A percentile compares a stretch with the other conserved stretches of the same genome.
Evolutionary conservation across 2,329 filamentous ascomycete species (phyloP).

Genomic region (Rutstroemia sydowiana): DNA sequence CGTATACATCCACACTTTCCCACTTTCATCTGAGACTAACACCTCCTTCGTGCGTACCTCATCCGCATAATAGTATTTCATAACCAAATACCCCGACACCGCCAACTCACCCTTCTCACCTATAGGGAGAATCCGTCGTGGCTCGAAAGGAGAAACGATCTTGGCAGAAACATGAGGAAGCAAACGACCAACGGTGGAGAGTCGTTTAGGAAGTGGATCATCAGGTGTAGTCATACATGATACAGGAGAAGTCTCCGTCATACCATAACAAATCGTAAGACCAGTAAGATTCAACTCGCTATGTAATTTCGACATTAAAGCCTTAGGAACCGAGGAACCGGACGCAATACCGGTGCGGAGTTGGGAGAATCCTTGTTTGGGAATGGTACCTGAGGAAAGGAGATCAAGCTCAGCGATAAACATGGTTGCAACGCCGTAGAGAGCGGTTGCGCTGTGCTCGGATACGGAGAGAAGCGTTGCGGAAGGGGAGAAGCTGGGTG

Average conservation of each 20-base stretch:
- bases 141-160: slow-evolving; percentile 64
- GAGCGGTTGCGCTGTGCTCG: slow-evolving; percentile 45
- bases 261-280: slow-evolving; percentile 77
- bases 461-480: slow-evolving; percentile 45
- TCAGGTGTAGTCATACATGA: slow-evolving; percentile 61
- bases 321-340: slow-evolving; percentile 74
- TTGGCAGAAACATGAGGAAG: slow-evolving; percentile 78
- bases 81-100: slow-evolving; percentile 76
- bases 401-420: slow-evolving; percentile 81
- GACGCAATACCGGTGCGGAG: slow-evolving; percentile 88
- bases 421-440: slow-evolving; percentile 94
- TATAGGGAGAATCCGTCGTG: slow-evolving; percentile 49
- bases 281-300: slow-evolving; percentile 67
- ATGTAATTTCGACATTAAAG: slow-evolving; percentile 73
- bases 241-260: slow-evolving; percentile 38
- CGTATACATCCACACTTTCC: slow-evolving; percentile 72
- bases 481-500: slow-evolving; percentile 74
- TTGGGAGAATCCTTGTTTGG: slow-evolving; percentile 47
- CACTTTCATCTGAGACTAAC: slow-evolving; percentile 37
- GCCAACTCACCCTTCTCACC: slow-evolving; percentile 73
- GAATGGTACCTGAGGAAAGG: slow-evolving; percentile 43
- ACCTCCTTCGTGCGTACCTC: slow-evolving; percentile 61
- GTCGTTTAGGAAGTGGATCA: slow-evolving; percentile 57
- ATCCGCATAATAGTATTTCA: slow-evolving; percentile 88
- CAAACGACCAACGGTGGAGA: slow-evolving; percentile 66